Conservation (phyloP, 1,139 yeast species). For the Diutina sp. region DNA sequence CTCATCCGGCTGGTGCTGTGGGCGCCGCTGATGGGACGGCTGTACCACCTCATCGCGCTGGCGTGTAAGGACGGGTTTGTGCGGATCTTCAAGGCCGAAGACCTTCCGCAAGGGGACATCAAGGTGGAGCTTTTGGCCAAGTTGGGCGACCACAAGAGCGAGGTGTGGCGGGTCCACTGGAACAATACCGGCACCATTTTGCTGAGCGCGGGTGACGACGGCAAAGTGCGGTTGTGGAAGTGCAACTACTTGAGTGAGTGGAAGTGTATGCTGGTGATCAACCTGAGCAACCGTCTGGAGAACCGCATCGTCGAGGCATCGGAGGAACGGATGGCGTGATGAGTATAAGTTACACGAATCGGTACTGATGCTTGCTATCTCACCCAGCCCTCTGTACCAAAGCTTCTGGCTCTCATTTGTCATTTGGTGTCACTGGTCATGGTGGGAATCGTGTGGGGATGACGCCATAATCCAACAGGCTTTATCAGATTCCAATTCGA, state of each 20-base stretch:
- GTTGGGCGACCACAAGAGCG: constrained; percentile 65
- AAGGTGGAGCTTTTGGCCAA: constrained; percentile 25
- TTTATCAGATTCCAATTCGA: no score
- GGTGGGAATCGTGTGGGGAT: no score
- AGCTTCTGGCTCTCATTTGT: no score
- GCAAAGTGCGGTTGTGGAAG: constrained; percentile 85
- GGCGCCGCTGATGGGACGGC: constrained; percentile 96
- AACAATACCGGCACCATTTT: constrained; percentile 85
- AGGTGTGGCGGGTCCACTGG: constrained; percentile 96
- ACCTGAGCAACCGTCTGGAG: constrained; percentile 5
- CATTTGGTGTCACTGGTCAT: no score
- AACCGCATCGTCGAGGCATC: constrained; percentile 4
- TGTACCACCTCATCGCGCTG: constrained; percentile 80
- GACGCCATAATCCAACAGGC: no score
- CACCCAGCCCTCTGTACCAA: no score
- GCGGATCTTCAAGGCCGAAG: constrained; percentile 57
- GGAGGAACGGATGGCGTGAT: not conserved
- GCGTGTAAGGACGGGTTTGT: constrained; percentile 93
- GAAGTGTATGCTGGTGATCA: constrained; percentile 81
- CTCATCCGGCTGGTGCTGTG: constrained; percentile 82
- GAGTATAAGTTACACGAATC: no score
- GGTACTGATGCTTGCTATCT: no score
- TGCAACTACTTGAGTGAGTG: constrained; percentile 75
- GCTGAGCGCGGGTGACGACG: constrained; percentile 94
- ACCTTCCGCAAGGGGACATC: constrained; percentile 15